Evolutionary conservation across 352 stramenopile species (phyloP).

Genomic region (Phytophthora podocarpi): DNA sequence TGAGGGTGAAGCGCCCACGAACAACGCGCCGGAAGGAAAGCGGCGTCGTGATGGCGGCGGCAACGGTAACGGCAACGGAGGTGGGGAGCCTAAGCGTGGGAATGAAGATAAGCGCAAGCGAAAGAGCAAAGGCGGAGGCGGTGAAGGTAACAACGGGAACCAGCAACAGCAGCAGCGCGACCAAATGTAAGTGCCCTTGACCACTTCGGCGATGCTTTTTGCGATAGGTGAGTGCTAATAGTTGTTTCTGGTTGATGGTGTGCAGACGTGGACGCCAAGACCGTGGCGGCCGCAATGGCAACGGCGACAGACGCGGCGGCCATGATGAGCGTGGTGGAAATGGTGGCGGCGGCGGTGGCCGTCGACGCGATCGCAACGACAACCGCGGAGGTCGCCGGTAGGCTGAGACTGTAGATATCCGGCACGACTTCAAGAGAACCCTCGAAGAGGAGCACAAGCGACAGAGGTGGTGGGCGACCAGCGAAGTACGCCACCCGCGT

Average conservation of each 20-base stretch:
- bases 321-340: slow-evolving; percentile 34
- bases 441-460: too few relatives aligned
- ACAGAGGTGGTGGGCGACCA: neutral
- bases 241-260: neutral
- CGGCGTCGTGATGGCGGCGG: slow-evolving; percentile 48
- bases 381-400: slow-evolving; percentile 54
- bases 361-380: slow-evolving; percentile 46
- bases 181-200: slow-evolving; percentile 49
- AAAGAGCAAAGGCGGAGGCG: slow-evolving; percentile 49
- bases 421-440: neutral
- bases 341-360: slow-evolving; percentile 19
- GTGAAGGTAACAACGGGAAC: slow-evolving; percentile 30
- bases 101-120: slow-evolving; percentile 63
- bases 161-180: slow-evolving; percentile 51
- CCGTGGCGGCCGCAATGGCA: slow-evolving; percentile 30
- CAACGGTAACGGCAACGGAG: slow-evolving; percentile 8
- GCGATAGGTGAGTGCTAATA: neutral
- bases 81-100: slow-evolving; percentile 31
- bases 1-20: slow-evolving; percentile 16
- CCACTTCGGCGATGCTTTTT: neutral
- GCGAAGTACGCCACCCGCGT: neutral
- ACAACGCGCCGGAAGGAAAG: slow-evolving; percentile 41
- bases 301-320: slow-evolving; percentile 24
- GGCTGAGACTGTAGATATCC: slow-evolving; percentile 16
- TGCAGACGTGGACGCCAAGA: slow-evolving; percentile 39